Conservation (phyloP, 257 asterid species). For the Rubia yunnanensis region DNA sequence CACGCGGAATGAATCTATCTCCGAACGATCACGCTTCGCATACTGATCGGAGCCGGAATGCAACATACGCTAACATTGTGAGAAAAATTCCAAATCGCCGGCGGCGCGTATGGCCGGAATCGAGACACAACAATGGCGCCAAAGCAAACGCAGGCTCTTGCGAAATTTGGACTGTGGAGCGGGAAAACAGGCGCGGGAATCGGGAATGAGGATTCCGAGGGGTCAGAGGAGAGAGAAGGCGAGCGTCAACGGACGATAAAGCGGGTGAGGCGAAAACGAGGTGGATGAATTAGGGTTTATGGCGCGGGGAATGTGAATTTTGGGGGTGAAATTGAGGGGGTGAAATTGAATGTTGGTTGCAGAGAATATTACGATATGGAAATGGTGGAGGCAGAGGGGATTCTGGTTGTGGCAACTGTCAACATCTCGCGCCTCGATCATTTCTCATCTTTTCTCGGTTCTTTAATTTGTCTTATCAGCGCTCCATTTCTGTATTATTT, state of each 20-base stretch:
- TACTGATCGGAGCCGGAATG: constrained; percentile 1
- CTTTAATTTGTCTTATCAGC: too few species aligned
- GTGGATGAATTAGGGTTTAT: constrained; percentile 14
- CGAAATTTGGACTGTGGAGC: background rate
- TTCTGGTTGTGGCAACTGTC: constrained; percentile 3
- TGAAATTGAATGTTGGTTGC: background rate
- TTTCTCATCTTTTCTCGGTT: background rate
- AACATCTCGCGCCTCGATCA: constrained; percentile 19
- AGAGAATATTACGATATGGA: too few species aligned
- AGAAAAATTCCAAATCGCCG: background rate
- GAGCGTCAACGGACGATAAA: background rate
- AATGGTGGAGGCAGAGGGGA: too few species aligned
- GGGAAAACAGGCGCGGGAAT: background rate
- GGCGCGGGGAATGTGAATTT: too few species aligned
- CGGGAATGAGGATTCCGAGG: constrained; percentile 4
- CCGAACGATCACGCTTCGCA: constrained; percentile 2
- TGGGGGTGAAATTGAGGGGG: background rate
- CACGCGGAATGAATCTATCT: constrained; percentile 1
- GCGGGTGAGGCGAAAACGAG: background rate
- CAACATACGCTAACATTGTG: background rate
- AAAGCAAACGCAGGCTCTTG: background rate
- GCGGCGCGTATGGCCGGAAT: background rate
- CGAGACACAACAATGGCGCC: background rate
- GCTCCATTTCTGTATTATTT: too few species aligned
- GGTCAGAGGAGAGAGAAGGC: constrained; percentile 10